Conservation (phyloP, 176 grass and related monocot genomes). For the Paspalum notatum region DNA sequence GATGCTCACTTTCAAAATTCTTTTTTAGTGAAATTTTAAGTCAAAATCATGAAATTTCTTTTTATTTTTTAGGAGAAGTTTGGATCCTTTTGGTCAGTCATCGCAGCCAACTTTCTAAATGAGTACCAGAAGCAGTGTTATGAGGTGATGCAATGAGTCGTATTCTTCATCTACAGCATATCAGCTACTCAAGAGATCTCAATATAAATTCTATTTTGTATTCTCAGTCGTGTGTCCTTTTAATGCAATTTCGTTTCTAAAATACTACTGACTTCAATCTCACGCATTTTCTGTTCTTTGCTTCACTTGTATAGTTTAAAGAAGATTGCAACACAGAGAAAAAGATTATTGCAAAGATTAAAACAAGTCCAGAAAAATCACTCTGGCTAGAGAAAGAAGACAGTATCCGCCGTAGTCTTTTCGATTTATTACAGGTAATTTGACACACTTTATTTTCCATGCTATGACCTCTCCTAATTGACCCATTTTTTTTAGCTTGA, state of each 20-base stretch:
- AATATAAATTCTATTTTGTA: slow-evolving; percentile 25
- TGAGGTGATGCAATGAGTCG: slow-evolving; percentile 60
- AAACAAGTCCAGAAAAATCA: slow-evolving; percentile 79
- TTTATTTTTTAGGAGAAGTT: slow-evolving; percentile 74
- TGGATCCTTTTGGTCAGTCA: slow-evolving; percentile 85
- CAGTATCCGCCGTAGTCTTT: slow-evolving; percentile 64
- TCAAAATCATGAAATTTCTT: slow-evolving; percentile 22
- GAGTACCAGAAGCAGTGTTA: slow-evolving; percentile 86
- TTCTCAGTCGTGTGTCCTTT: slow-evolving; percentile 2
- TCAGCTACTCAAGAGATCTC: not conserved
- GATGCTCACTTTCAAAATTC: not conserved
- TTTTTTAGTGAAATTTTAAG: slow-evolving; percentile 29
- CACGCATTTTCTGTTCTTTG: not conserved
- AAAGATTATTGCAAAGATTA: slow-evolving; percentile 86
- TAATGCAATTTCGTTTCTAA: not conserved
- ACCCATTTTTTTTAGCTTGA: not conserved
- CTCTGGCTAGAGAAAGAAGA: slow-evolving; percentile 91
- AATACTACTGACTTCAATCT: slow-evolving; percentile 22
- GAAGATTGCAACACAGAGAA: slow-evolving; percentile 98
- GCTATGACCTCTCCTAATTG: slow-evolving; percentile 13
- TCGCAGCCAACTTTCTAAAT: slow-evolving; percentile 83
- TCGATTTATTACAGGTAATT: slow-evolving; percentile 88
- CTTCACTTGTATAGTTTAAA: slow-evolving; percentile 79
- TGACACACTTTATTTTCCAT: not conserved
- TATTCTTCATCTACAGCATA: slow-evolving; percentile 34